Base-by-base conservation (phyloP, 768 basidiomycete genomes). In the Pulveroboletus frians region DNA sequence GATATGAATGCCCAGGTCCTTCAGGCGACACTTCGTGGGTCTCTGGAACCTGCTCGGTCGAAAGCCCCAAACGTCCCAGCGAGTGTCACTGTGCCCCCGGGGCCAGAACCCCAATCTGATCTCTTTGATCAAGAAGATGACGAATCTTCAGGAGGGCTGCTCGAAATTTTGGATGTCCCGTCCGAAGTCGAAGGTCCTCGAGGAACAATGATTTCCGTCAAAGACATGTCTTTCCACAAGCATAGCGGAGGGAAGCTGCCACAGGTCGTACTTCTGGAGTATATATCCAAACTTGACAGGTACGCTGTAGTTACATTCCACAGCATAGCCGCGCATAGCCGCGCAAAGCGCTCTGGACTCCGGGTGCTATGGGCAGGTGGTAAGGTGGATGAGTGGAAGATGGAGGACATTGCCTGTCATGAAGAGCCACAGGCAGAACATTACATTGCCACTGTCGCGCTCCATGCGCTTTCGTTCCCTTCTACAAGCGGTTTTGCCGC, bases 351-450 rank as follows among this genome's bases (percentile, higher is more conserved):
- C 43, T 84, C 83, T 10, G 73, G 77, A 31, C 76, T 93, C 41
- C 80, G 70, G 47, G 77, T 98, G 49, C 75, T 82, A 27, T 94
- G 91, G 90, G 76, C 76, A 37, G 79, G 78, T 30, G 75, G 72
- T 44, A 76, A 76, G 54, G 69, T 69, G 49, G 72, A 79, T 46
- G 76, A 83, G 43, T 96, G 87, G 85, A 64, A 64, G 14, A 99
- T 98, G 95, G 78, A 83, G 4, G 80, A 89, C 51, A 72, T 89
- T 38, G 93, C 89, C 13, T 98, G 95, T 60, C 72, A 78, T 38
- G 80, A 88, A 53, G 76, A 80, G 47, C 59, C 62, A 0, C 92
- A 97, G 64, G 93, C 95, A 20, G 89, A 90, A 66, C 84, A 97
- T 58, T 99, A 92, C 62, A 78, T 95, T 43, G 80, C 95, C 4